Base-by-base conservation (phyloP, 2,329 filamentous ascomycete genomes). In the Ramichloridium luteum region DNA sequence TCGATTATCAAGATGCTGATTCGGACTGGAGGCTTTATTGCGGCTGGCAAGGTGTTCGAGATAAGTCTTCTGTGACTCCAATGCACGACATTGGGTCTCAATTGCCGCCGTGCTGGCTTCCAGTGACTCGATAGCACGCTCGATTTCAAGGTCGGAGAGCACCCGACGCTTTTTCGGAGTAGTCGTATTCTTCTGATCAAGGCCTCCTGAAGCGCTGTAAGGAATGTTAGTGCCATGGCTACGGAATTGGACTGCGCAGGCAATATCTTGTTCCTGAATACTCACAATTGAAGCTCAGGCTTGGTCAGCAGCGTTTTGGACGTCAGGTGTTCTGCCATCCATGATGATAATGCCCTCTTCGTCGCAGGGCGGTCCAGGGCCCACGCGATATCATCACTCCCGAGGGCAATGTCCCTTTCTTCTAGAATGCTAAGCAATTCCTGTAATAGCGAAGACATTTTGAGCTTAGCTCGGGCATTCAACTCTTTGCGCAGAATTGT, bases 61-160 rank as follows among this genome's bases (percentile, higher is more conserved):
- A 6, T 74, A 74, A 43, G 71, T 67, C 37, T 72, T 70, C 51
- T 83, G 77, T 30, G 67, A 61, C 34, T 67, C 65, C 12, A 83
- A 51, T 0, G 67, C 61, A 47, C 74, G 70, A 16, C 67, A 74
- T 47, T 82, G 77, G 51, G 69, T 68, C 39, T 70, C 64, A 16
- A 82, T 78, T 12, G 66, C 67, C 12, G 65, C 65, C 1, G 78
- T 81, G 2, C 77, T 80, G 22, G 61, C 61, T 37, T 70, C 65
- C n/a, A 84, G 60, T 32, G 77, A 70, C 3, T 68, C 64, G 30
- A 80, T 72, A 11, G 78, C 77, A 25, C 60, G 54, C 32, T 62
- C 62, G 34, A 82, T 59, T 31, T 80, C 74, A 15, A 67, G 58
- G 35, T 80, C 74, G 10, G 61, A 57, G 27, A 79, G 53, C 4